Conservation (phyloP, 1,284 basidiomycete genomes). For the Phylloporus sp. region DNA sequence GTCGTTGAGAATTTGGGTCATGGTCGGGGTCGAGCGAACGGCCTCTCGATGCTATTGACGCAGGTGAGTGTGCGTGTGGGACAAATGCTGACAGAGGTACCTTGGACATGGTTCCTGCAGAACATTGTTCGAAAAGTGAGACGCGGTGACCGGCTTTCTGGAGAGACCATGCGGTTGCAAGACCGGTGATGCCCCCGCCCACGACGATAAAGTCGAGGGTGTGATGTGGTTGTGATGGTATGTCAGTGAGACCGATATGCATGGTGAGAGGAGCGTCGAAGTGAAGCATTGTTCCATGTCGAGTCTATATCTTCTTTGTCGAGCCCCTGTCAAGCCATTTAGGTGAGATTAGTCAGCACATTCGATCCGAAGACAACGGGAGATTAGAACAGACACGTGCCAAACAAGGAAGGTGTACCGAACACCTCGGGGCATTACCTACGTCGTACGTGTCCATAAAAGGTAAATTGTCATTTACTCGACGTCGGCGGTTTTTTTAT, state of each 20-base stretch:
- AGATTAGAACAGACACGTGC: background rate
- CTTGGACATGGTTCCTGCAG: conserved; percentile 32
- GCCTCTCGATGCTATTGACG: conserved; percentile 17
- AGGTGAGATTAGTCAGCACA: background rate
- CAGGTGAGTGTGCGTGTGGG: background rate
- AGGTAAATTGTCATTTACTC: too few relatives aligned
- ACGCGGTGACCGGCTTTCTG: conserved; percentile 48
- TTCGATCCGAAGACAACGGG: background rate
- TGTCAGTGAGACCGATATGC: conserved; percentile 11
- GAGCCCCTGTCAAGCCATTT: background rate
- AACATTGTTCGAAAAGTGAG: conserved; percentile 42
- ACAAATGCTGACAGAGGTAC: conserved; percentile 28
- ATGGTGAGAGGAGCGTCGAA: background rate
- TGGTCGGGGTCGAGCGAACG: conserved; percentile 43
- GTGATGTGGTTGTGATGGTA: conserved; percentile 20
- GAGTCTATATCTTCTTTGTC: background rate
- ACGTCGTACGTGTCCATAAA: too few relatives aligned
- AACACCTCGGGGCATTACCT: background rate
- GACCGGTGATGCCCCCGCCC: conserved; percentile 46
- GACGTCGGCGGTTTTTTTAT: too few relatives aligned
- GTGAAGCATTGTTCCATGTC: too few relatives aligned
- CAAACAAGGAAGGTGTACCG: background rate
- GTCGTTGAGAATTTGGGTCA: conserved; percentile 47
- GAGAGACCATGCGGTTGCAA: conserved; percentile 48
- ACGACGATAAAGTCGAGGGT: conserved; percentile 41